phyloP scores from a whole-genome alignment of 208 protist genomes.

The Trypanosoma mega region DNA sequence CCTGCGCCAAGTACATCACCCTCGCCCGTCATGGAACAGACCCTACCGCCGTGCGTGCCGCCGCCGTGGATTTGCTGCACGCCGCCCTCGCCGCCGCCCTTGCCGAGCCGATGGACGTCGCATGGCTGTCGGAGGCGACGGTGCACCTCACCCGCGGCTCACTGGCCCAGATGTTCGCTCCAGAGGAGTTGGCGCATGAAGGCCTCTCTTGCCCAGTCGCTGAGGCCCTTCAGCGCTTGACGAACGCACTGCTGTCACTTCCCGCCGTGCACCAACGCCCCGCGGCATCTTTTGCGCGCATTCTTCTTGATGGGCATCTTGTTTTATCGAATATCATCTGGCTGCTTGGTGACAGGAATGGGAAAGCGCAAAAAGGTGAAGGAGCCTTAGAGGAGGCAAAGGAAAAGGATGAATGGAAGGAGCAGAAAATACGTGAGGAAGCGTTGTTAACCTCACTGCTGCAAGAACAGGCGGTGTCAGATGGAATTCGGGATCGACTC shows the following conservation, averaged over 20 bases:
- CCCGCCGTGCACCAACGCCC: neutral
- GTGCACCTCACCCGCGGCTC: constrained; percentile 16
- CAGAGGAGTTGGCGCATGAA: constrained; percentile 5
- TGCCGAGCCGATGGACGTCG: constrained; percentile 8
- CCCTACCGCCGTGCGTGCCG: constrained; percentile 47
- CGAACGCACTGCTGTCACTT: constrained; percentile 17
- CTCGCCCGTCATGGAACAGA: constrained; percentile 73
- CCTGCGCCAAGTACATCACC: constrained; percentile 62
- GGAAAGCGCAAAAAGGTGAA: no score
- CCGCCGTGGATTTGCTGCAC: constrained; percentile 53
- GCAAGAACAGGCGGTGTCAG: constrained; percentile 9
- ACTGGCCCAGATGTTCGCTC: constrained; percentile 8
- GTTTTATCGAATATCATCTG: constrained; percentile 13
- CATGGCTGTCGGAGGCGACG: constrained; percentile 22
- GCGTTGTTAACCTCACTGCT: neutral
- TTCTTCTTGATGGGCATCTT: constrained; percentile 18
- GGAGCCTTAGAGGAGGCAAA: no score
- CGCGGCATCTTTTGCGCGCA: constrained; percentile 6
- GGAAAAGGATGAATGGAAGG: no score
- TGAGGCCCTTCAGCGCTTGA: constrained; percentile 12
- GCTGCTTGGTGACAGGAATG: no score
- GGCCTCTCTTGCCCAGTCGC: constrained; percentile 7
- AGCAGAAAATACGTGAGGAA: neutral
- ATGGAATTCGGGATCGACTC: constrained; percentile 31
- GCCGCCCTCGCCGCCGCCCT: constrained; percentile 27